Conservation (phyloP, 2,329 filamentous ascomycete species). For the Diplodia seriata region DNA sequence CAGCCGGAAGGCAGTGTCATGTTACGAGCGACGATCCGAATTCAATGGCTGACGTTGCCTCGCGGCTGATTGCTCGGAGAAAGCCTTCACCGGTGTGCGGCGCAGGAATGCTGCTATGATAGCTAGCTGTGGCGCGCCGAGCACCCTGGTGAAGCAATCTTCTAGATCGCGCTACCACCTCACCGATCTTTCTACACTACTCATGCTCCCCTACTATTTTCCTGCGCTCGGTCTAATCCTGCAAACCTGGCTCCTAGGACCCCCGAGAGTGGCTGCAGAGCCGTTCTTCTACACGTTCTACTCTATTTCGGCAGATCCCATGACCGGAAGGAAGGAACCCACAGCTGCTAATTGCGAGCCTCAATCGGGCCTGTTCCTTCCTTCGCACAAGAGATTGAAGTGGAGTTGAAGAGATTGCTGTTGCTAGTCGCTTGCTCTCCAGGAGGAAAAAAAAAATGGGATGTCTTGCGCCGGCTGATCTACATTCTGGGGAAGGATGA, state of each 20-base stretch:
- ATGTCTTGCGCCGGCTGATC: neutral
- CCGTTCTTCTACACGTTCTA: neutral
- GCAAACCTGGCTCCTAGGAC: neutral
- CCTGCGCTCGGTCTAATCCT: neutral
- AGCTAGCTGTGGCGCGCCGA: neutral
- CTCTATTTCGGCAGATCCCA: neutral
- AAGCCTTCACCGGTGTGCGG: conserved; percentile 2
- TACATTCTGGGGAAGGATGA: neutral
- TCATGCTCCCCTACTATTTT: neutral
- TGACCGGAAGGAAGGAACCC: neutral
- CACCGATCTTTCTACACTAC: conserved; percentile 4
- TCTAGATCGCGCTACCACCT: neutral
- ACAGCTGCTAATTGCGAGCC: neutral
- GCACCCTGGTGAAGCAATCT: neutral
- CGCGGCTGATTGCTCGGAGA: neutral
- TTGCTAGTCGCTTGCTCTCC: neutral
- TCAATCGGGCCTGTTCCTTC: neutral
- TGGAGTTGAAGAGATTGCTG: neutral
- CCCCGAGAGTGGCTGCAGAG: neutral
- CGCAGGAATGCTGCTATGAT: neutral
- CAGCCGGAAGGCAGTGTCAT: conserved; percentile 3
- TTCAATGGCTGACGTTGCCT: neutral
- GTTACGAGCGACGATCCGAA: conserved; percentile 15
- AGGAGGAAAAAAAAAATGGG: neutral
- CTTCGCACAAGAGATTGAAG: neutral